Evolutionary conservation across 192 early-diverging fungal genomes (phyloP), one percentile per base, ranked within the genome.

Genomic region (Coemansia asiatica): DNA sequence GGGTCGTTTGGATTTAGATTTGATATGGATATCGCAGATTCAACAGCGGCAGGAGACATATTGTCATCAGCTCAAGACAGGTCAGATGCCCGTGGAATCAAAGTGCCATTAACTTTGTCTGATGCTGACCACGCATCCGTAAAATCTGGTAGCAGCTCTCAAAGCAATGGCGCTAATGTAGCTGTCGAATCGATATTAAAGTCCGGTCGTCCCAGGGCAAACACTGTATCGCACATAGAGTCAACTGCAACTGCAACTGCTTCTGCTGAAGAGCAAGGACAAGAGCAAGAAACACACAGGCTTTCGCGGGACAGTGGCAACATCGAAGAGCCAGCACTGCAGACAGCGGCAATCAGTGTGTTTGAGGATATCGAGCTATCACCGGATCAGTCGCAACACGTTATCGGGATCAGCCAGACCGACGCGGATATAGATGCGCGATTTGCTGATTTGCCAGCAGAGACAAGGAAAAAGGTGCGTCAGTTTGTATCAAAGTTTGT

Each of bases 401-500:
- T 60, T 19, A 58, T 72, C 33, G 68, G 26, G 13, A 27, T 69
- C 48, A 62, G 35, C 48, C 51, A 56, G 27, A 31, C 59, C 5
- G 69, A 75, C 28, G 49, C 36, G 28, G 62, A 66, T 16, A 36
- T 80, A 10, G 77, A 80, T 40, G 65, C 62, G 22, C 23, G 47
- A 16, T 80, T 71, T 63, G 36, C 2, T 25, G 72, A 80, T n/a
- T 31, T 80, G 18, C 26, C 46, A 19, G 18, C 56, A 16, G 68
- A 75, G 19, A 60, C 50, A 8, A 60, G 72, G 10, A 60, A 29
- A 21, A 71, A 71, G 44, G 60, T 69, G n/a, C 60, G 72, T 50
- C 64, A 61, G 27, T 75, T 80, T 49, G 77, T 80, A 2, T 33
- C 47, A 12, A 56, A 47, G 53, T 80, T 71, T 56, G 61, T 80